Evolutionary conservation across 2,329 filamentous ascomycete species (phyloP), one percentile per base, ranked within the genome.

Genomic region (Xylaria sp.): DNA sequence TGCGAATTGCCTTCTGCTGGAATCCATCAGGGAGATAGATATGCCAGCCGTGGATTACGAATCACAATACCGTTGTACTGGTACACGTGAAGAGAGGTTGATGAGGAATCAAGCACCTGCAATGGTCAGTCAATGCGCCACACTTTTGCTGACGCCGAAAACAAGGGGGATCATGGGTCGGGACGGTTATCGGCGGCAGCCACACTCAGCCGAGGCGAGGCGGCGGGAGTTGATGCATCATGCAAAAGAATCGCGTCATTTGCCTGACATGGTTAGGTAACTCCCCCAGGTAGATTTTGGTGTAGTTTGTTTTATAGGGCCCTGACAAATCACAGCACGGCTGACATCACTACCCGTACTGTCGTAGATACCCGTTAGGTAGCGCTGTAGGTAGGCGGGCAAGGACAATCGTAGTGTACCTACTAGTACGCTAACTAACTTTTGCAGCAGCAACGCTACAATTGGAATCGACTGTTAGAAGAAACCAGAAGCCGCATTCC

Each of bases 261-360:
- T 57, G 34, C 18, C 55, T 18, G 13, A 13, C 10, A 9, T 4
- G 34, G 39, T 23, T 46, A 46, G 41, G 18, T 51, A 9, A 37
- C 34, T 18, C 44, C 4, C 15, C 9, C 20, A 48, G 15, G 44
- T 48, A 48, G 18, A n/a, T 48, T 46, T 46, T 18, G 41, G 3
- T 46, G 46, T 50, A 50, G 55, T 44, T 50, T 50, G n/a, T 25
- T 62, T 51, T 13, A 59, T 54, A 50, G 46, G 12, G 34, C 39
- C 55, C 71, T 73, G 71, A 73, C 71, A 73, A 73, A 73, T 73
- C 71, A 72, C 56, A 69, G 64, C 39, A 41, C 60, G n/a, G 57
- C 58, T 72, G 67, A 71, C 67, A 70, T 70, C 64, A 65, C 69
- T 61, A 41, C 64, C 20, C 15, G 15, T 50, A 20, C 18, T 25